phyloP scores from a whole-genome alignment of 352 stramenopile genomes.

The Phytopythium litorale region DNA sequence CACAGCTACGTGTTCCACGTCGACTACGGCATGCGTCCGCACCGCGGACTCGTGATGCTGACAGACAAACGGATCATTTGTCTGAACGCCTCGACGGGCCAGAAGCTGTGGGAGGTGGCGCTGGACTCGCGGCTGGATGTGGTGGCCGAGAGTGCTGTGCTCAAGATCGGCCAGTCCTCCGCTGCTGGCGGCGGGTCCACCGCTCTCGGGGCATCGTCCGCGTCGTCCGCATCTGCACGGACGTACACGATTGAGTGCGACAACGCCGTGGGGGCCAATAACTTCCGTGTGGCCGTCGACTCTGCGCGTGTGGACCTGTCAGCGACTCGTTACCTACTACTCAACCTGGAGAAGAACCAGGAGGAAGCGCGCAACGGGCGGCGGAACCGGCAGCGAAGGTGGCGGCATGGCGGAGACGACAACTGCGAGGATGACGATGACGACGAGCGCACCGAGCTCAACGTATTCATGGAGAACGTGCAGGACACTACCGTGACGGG shows the following conservation, averaged over 20 bases:
- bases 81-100: slow-evolving; percentile 63
- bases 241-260: slow-evolving; percentile 78
- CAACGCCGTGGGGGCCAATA: slow-evolving; percentile 45
- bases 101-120: slow-evolving; percentile 80
- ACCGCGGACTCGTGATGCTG: slow-evolving; percentile 66
- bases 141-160: slow-evolving; percentile 21
- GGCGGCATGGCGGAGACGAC: slow-evolving; percentile 7
- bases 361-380: slow-evolving; percentile 44
- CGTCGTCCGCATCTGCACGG: slow-evolving; percentile 20
- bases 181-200: slow-evolving; percentile 9
- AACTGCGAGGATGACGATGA: slow-evolving; percentile 31
- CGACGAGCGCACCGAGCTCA: slow-evolving; percentile 67
- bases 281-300: slow-evolving; percentile 78
- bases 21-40: slow-evolving; percentile 65
- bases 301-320: slow-evolving; percentile 70
- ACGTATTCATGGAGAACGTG: slow-evolving; percentile 78
- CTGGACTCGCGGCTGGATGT: slow-evolving; percentile 78
- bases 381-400: not conserved
- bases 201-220: slow-evolving; percentile 3
- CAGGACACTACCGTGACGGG: slow-evolving; percentile 79
- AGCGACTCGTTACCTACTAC: slow-evolving; percentile 69
- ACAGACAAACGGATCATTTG: slow-evolving; percentile 84
- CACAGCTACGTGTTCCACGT: slow-evolving; percentile 81
- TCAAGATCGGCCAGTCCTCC: slow-evolving; percentile 57
- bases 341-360: slow-evolving; percentile 83